These are phyloP conservation scores for Selaginella tamariscina DNA, from an alignment of 75 land plant species.

Conservation along the genomic window DNA sequence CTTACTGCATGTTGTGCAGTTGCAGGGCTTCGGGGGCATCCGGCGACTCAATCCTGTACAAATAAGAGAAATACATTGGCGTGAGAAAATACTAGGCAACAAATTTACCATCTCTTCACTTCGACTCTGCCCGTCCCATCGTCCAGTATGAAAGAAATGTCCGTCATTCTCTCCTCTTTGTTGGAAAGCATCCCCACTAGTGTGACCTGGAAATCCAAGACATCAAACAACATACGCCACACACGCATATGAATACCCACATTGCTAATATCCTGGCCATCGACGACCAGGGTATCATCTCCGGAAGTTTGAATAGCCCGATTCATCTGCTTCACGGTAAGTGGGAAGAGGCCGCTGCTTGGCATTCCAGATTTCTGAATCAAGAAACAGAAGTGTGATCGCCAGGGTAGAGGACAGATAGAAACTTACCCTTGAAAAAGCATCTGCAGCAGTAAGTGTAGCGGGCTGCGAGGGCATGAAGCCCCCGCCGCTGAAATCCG, in stretches of 20 bases:
- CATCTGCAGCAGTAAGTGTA: conserved; percentile 29
- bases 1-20: conserved; percentile 43
- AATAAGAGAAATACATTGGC: not conserved
- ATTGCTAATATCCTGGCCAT: conserved; percentile 60
- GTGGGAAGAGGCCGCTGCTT: conserved; percentile 44
- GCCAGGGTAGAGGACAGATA: not conserved
- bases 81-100: conserved; percentile 6
- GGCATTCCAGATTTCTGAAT: conserved; percentile 40
- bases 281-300: conserved; percentile 59
- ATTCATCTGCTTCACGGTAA: conserved; percentile 83
- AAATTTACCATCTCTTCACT: conserved; percentile 55
- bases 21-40: conserved; percentile 40
- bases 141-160: conserved; percentile 61
- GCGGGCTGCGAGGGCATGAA: conserved; percentile 95
- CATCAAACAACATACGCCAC: not conserved
- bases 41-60: conserved; percentile 36
- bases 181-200: conserved; percentile 60
- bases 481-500: conserved; percentile 73
- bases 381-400: not conserved
- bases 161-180: conserved; percentile 62
- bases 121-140: conserved; percentile 84
- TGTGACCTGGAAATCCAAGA: conserved; percentile 41
- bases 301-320: conserved; percentile 47
- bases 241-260: conserved; percentile 18
- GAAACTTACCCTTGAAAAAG: conserved; percentile 29